Conservation (phyloP, 805 yeast genomes). For the Candida fluviatilis region DNA sequence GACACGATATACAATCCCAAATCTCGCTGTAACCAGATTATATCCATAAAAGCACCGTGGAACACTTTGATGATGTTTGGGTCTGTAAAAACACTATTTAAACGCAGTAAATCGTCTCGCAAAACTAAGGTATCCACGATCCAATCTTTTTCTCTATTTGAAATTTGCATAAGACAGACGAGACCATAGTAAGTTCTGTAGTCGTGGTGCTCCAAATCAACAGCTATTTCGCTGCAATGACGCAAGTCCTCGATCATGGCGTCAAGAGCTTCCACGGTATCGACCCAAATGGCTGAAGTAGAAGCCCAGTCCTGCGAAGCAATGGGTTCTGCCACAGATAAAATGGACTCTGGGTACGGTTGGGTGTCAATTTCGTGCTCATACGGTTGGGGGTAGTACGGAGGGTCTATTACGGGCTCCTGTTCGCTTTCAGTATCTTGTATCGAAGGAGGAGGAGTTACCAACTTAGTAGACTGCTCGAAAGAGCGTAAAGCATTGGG, state of each 20-base stretch:
- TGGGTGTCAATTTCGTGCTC: constrained; percentile 64
- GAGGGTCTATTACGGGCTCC: constrained; percentile 40
- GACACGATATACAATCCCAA: constrained; percentile 87
- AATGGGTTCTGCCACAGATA: constrained; percentile 38
- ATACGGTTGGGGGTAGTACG: constrained; percentile 79
- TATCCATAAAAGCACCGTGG: constrained; percentile 97
- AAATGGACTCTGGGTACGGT: constrained; percentile 60
- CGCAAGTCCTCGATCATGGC: constrained; percentile 53
- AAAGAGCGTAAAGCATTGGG: constrained; percentile 64
- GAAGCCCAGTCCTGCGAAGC: constrained; percentile 61
- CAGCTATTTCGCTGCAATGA: constrained; percentile 64
- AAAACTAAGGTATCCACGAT: constrained; percentile 79
- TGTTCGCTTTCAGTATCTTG: constrained; percentile 12
- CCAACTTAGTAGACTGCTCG: constrained; percentile 41
- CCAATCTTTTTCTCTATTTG: constrained; percentile 78
- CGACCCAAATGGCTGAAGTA: constrained; percentile 70
- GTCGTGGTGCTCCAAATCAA: constrained; percentile 96
- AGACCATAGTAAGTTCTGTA: constrained; percentile 85
- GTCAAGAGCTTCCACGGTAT: constrained; percentile 46
- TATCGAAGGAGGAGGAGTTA: constrained; percentile 22
- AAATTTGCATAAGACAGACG: constrained; percentile 90
- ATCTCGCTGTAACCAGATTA: constrained; percentile 94
- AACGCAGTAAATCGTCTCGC: constrained; percentile 60
- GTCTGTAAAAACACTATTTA: constrained; percentile 76
- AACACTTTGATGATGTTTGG: constrained; percentile 81